These are phyloP conservation scores for Ceratocystis cacaofunesta DNA, from an alignment of 2,329 filamentous ascomycete species.

Conservation along the genomic window DNA sequence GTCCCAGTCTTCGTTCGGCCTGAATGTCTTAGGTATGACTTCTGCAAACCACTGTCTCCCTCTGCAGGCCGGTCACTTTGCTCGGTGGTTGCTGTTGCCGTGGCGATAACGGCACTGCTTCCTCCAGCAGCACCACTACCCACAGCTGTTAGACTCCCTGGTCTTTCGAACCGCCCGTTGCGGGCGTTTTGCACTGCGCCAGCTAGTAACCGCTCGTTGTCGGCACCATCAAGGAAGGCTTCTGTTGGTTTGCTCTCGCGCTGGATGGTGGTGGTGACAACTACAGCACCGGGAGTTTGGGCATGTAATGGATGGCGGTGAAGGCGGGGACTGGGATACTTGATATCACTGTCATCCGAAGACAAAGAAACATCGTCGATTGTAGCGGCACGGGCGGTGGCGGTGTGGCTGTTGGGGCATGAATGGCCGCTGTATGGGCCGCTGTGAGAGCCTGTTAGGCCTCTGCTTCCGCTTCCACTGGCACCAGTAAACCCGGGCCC, in stretches of 20 bases:
- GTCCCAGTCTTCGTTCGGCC: background rate
- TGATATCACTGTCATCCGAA: conserved; percentile 13
- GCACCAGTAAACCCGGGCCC: background rate
- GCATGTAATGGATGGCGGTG: background rate
- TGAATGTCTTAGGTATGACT: background rate
- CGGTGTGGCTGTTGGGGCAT: conserved; percentile 5
- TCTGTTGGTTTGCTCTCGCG: conserved; percentile 23
- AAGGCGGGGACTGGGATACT: background rate
- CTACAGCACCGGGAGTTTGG: conserved; percentile 19
- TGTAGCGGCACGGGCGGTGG: conserved; percentile 9
- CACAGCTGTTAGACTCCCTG: conserved; percentile 2
- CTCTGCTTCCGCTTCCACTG: background rate
- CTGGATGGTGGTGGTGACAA: conserved; percentile 28
- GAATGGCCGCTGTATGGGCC: conserved; percentile 8
- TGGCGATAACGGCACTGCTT: background rate
- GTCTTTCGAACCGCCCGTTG: background rate
- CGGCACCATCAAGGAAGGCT: conserved; percentile 8
- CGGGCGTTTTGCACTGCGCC: background rate
- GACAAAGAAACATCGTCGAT: conserved; percentile 6
- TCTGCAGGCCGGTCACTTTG: background rate
- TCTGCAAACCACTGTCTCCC: background rate
- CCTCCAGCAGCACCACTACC: background rate
- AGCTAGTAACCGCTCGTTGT: conserved; percentile 13
- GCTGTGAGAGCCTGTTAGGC: background rate
- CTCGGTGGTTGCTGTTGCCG: background rate